These are phyloP conservation scores for Globisporangium irregulare DNA, from an alignment of 352 stramenopile species.

Conservation along the genomic window DNA sequence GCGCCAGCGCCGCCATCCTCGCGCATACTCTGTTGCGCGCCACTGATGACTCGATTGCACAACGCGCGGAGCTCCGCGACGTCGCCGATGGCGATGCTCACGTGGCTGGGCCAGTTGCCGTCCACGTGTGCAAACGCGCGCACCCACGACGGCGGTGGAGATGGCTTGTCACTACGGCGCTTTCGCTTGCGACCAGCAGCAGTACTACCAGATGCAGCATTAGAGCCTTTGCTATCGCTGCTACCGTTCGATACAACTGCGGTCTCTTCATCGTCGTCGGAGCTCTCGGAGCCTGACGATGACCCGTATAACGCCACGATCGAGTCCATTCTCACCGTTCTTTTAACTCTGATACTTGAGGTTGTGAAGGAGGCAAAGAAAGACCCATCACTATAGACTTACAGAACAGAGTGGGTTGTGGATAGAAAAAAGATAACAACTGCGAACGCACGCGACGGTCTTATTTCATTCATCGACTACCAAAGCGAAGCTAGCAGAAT, in stretches of 20 bases:
- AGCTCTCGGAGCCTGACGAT: slow-evolving; percentile 17
- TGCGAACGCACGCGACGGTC: not conserved
- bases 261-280: slow-evolving; percentile 12
- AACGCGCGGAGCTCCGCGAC: slow-evolving; percentile 25
- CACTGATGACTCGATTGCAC: slow-evolving; percentile 25
- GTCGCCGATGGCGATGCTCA: slow-evolving; percentile 46
- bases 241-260: slow-evolving; percentile 19
- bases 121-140: slow-evolving; percentile 72
- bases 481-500: not conserved
- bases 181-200: slow-evolving; percentile 36
- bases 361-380: not conserved
- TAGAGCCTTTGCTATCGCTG: slow-evolving; percentile 13
- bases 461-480: not conserved
- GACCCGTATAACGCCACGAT: slow-evolving; percentile 22
- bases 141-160: slow-evolving; percentile 32
- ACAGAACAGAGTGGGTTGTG: not conserved
- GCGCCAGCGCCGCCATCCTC: too few relatives aligned
- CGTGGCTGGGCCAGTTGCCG: slow-evolving; percentile 81
- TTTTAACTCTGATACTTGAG: not conserved
- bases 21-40: slow-evolving; percentile 21
- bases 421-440: not conserved
- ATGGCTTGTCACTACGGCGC: slow-evolving; percentile 25
- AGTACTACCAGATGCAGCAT: not conserved
- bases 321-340: slow-evolving; percentile 9
- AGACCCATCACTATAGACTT: not conserved